Evolutionary conservation across 768 basidiomycete genomes (phyloP), one percentile per base, ranked within the genome.

Genomic region (Mycena olivaceomarginata): DNA sequence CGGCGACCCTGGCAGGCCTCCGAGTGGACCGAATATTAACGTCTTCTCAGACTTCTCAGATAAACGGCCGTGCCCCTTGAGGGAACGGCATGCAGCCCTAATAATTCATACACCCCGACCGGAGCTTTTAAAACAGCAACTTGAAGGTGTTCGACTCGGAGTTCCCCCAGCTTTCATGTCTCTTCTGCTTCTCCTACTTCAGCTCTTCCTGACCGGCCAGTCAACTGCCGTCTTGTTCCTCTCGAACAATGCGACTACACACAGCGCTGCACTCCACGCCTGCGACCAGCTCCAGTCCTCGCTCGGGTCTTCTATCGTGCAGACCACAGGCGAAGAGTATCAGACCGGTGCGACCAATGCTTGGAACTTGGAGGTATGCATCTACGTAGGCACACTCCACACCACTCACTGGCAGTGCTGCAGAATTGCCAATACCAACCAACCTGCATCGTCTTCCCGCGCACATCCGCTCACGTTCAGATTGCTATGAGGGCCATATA

Each of bases 381-480:
- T 31, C 31, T 15, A 12, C 18, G 4, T n/a, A 8, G 15, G 18
- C 39, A 40, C 16, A 41, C 7, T 40, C 41, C 15, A 40, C 60
- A 13, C 48, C 48, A 51, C 48, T 20, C 18, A 20, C 12, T 51
- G 3, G 31, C 31, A 51, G 18, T 18, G 68, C 65, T 80, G 20
- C 51, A 78, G 46, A 82, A 81, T 73, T 22, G 72, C 2, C 46
- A 76, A 56, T 78, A 64, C 51, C 59, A 59, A 39, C 82, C 82
- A 15, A 51, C 48, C 18, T 51, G 48, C 16, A 51, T 51, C 4
- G 48, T 51, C 7, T 51, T 16, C 16, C 48, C 48, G 15, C 12
- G 7, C 15, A 51, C 48, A 16, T 15, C 18, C 48, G 13, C 12
- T 1, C 15, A 51, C 18, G 13, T 51, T 20, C 48, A 51, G 18